Conservation (phyloP, 257 asterid genomes). For the Avicennia marina region DNA sequence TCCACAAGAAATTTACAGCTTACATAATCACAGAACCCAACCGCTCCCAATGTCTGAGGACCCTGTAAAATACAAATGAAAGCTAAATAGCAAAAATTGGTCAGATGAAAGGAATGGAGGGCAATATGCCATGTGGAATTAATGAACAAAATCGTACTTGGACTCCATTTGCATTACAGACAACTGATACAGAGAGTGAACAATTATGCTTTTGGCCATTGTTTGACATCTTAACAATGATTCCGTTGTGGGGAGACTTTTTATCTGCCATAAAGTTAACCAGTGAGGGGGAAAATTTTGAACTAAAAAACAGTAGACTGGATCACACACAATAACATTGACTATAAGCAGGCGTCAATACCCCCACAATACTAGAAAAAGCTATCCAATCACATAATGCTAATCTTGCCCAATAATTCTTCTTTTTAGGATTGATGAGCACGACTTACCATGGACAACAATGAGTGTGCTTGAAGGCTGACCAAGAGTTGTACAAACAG, state of each 20-base stretch:
- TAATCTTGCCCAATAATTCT: background rate
- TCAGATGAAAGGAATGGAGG: constrained; percentile 13
- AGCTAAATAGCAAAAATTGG: constrained; percentile 8
- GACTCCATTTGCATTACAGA: constrained; percentile 62
- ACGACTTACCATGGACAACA: constrained; percentile 56
- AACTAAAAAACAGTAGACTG: constrained; percentile 10
- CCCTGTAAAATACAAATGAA: constrained; percentile 41
- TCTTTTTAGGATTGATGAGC: constrained; percentile 10
- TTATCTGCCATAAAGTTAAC: constrained; percentile 52
- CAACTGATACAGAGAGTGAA: constrained; percentile 77
- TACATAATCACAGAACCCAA: constrained; percentile 78
- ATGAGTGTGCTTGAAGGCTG: constrained; percentile 52
- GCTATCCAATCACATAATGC: background rate
- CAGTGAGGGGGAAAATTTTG: constrained; percentile 14
- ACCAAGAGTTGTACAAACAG: constrained; percentile 82
- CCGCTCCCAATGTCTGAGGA: constrained; percentile 52
- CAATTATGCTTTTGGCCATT: constrained; percentile 50
- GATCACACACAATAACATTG: constrained; percentile 3
- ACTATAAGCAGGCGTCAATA: constrained; percentile 1
- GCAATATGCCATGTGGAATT: background rate
- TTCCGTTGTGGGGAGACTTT: constrained; percentile 57
- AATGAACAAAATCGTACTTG: constrained; percentile 44
- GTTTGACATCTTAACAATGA: constrained; percentile 63
- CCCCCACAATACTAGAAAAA: constrained; percentile 3
- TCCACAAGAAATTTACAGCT: constrained; percentile 29